Percentiles rank a stretch among this genome's conserved stretches.
Evolutionary conservation across 306 rosid genomes (phyloP).

Genomic region (Fragaria vesca): DNA sequence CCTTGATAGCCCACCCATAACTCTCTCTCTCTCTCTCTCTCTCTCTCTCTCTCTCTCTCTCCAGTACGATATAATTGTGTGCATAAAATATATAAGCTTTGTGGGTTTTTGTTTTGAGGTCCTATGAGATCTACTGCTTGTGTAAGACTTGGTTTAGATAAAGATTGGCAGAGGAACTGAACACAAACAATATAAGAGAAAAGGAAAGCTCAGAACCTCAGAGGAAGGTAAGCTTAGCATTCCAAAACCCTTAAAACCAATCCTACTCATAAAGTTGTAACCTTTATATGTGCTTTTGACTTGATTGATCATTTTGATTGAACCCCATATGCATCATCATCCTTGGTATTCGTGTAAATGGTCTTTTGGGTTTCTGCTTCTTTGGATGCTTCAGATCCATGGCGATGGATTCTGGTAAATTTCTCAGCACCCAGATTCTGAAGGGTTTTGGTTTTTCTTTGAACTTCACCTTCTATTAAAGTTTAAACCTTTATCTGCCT

Average conservation of each 20-base stretch:
- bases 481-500: not conserved
- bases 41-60: constrained; percentile 17
- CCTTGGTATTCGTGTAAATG: constrained; percentile 21
- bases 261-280: not conserved
- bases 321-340: constrained; percentile 24
- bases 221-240: constrained; percentile 20
- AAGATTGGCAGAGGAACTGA: constrained; percentile 34
- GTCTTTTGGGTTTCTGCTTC: constrained; percentile 1
- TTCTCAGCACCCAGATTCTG: constrained; percentile 7
- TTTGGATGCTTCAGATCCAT: constrained; percentile 45
- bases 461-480: not conserved
- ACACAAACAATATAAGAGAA: constrained; percentile 11
- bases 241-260: constrained; percentile 42
- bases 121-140: constrained; percentile 51
- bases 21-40: constrained; percentile 2
- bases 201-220: not conserved
- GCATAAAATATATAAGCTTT: constrained; percentile 14
- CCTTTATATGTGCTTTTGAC: constrained; percentile 16
- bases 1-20: constrained; percentile 33
- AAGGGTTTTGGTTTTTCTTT: constrained; percentile 3
- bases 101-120: constrained; percentile 21
- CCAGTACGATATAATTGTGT: constrained; percentile 1
- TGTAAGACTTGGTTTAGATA: constrained; percentile 26
- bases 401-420: constrained; percentile 18
- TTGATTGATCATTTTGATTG: constrained; percentile 22